Conservation (phyloP, 2,329 filamentous ascomycete species). For the Aspergillus brunneoviolaceus region DNA sequence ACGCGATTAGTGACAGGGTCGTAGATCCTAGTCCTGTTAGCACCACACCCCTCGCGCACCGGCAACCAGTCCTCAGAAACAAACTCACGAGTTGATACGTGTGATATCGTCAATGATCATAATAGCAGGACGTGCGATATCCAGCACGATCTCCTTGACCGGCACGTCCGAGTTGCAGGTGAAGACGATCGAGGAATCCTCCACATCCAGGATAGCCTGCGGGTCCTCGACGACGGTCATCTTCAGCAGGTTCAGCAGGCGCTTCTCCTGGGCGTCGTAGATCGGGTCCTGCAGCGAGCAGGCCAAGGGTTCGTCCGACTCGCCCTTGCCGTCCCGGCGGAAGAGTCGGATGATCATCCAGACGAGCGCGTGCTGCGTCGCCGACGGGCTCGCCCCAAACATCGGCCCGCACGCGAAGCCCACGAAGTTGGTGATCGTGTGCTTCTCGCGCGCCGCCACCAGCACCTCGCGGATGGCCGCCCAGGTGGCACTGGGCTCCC, state of each 20-base stretch:
- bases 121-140: slow-evolving; percentile 33
- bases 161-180: slow-evolving; percentile 32
- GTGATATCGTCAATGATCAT: slow-evolving; percentile 21
- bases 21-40: background rate
- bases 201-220: slow-evolving; percentile 36
- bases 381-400: background rate
- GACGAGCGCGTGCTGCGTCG: background rate
- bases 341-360: background rate
- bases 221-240: slow-evolving; percentile 29
- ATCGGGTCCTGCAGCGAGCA: slow-evolving; percentile 26
- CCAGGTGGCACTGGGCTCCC: background rate
- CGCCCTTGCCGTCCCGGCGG: background rate
- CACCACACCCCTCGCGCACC: background rate
- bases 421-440: background rate
- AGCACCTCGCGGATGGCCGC: background rate
- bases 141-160: slow-evolving; percentile 39
- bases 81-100: background rate
- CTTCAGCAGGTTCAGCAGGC: slow-evolving; percentile 13
- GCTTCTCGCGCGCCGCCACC: background rate
- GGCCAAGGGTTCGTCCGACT: background rate
- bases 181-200: slow-evolving; percentile 36
- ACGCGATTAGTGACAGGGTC: background rate
- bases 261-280: slow-evolving; percentile 18
- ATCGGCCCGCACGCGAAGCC: background rate
- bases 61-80: background rate